These are phyloP conservation scores for Cryptosporidium bovis DNA, from an alignment of 169 alveolate genomes.

Conservation along the genomic window DNA sequence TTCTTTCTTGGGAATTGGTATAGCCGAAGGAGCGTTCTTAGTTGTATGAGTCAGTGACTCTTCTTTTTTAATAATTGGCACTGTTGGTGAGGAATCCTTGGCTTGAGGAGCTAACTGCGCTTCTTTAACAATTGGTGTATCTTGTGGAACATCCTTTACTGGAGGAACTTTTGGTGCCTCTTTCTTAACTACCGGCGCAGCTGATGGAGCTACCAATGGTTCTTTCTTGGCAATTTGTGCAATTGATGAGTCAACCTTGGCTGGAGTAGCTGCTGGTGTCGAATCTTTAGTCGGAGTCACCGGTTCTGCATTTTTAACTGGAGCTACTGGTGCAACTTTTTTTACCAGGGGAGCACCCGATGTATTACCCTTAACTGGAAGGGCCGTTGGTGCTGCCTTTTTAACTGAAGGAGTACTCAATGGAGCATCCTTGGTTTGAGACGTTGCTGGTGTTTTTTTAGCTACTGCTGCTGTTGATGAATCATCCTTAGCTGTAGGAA, in stretches of 20 bases:
- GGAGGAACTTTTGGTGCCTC: conserved; percentile 1
- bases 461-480: neutral
- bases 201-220: neutral
- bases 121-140: conserved; percentile 1
- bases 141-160: neutral
- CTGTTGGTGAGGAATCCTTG: neutral
- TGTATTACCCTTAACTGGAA: neutral
- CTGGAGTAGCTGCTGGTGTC: neutral
- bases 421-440: neutral
- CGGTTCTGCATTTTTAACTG: neutral
- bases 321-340: neutral
- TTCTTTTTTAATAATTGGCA: neutral
- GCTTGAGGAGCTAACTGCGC: neutral
- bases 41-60: neutral
- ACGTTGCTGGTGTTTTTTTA: conserved; percentile 14
- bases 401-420: neutral
- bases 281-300: neutral
- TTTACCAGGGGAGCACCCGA: neutral
- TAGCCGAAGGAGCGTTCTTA: no score
- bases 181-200: neutral
- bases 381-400: neutral
- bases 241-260: neutral
- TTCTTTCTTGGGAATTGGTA: neutral
- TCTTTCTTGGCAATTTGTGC: conserved; percentile 9
- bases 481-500: conserved; percentile 1